Base-by-base conservation (phyloP, 2,329 filamentous ascomycete species). In the Alternaria atra region DNA sequence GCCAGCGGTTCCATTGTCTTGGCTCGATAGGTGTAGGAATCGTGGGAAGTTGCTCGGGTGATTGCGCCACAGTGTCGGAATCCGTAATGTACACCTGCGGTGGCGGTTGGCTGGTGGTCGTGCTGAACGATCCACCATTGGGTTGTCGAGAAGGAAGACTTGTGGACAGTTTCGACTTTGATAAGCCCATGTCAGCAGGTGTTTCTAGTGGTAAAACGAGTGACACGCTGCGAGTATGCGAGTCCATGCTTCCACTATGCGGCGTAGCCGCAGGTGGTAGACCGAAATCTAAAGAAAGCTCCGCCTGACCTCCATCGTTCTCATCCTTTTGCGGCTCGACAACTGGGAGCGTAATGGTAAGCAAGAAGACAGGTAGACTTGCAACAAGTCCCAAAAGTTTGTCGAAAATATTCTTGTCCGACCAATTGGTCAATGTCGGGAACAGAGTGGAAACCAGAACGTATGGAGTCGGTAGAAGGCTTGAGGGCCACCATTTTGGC, bases 311-410 rank as follows among this genome's bases (percentile, higher is more conserved):
- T 10, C 52, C 61, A 4, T 65, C 67, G 7, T 80, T 76, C 5
- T 84, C 82, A 1, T 76, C 76, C 35, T 79, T 83, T 20, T 87
- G 84, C 1, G 87, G 86, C 71, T 98, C 94, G 6, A 97, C 92
- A 0, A 99, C 93, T 0, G 96, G 95, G 5, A 99, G 79, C 0
- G 95, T 99, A 47, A 95, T 88, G 0, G 94, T 94, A 4, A 99
- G 84, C 2, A 98, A 81, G 64, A 99, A 92, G 37, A 99, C 93
- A 69, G 91, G 96, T 1, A 94, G 92, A n/a, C 93, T 90, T 7
- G 94, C 94, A 37, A 96, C 85, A 10, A 95, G 71, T 42, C 93
- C 94, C 48, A 97, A 81, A 44, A 93, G 80, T 73, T 91, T 93
- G 70, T 94, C 94, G 88, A 90, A 93, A n/a, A 90, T 78, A n/a